Conservation (phyloP, 108 stramenopile species). For the Cyclotella kingstonii region DNA sequence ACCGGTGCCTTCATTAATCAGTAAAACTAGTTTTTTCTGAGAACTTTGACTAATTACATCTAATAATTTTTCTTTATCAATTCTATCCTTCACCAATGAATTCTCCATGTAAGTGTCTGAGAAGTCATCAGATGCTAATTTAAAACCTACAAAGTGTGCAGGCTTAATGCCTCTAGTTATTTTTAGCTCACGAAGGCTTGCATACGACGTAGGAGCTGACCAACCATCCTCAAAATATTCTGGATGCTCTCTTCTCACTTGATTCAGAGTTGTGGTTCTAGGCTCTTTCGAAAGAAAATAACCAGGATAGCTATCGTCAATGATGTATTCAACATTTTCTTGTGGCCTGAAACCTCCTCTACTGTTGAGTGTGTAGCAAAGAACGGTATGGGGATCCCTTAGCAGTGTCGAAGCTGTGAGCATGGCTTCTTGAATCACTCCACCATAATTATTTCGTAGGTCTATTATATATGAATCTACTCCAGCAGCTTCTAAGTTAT, state of each 20-base stretch:
- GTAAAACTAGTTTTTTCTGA: slow-evolving; percentile 70
- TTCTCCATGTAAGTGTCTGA: background rate
- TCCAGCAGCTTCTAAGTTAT: slow-evolving; percentile 60
- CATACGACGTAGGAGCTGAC: slow-evolving; percentile 67
- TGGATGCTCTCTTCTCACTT: slow-evolving; percentile 67
- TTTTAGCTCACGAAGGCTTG: slow-evolving; percentile 66
- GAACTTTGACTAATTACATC: slow-evolving; percentile 15
- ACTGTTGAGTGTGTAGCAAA: slow-evolving; percentile 76
- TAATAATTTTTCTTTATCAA: slow-evolving; percentile 28
- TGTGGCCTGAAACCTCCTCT: slow-evolving; percentile 81
- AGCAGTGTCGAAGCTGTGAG: slow-evolving; percentile 76
- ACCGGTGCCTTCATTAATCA: slow-evolving; percentile 84
- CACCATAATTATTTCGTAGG: slow-evolving; percentile 82
- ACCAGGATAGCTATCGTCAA: slow-evolving; percentile 76
- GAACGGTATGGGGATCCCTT: slow-evolving; percentile 70
- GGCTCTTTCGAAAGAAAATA: slow-evolving; percentile 68
- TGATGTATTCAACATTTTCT: slow-evolving; percentile 75
- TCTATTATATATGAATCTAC: slow-evolving; percentile 81
- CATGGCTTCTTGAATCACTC: slow-evolving; percentile 85
- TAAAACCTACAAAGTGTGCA: slow-evolving; percentile 9
- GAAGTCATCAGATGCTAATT: background rate
- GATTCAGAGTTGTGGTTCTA: slow-evolving; percentile 43
- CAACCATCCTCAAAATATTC: slow-evolving; percentile 62
- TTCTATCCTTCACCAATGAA: background rate
- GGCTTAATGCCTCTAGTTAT: slow-evolving; percentile 62